Conservation (phyloP, 495 filamentous ascomycete genomes). For the Glutinoglossum americanum region DNA sequence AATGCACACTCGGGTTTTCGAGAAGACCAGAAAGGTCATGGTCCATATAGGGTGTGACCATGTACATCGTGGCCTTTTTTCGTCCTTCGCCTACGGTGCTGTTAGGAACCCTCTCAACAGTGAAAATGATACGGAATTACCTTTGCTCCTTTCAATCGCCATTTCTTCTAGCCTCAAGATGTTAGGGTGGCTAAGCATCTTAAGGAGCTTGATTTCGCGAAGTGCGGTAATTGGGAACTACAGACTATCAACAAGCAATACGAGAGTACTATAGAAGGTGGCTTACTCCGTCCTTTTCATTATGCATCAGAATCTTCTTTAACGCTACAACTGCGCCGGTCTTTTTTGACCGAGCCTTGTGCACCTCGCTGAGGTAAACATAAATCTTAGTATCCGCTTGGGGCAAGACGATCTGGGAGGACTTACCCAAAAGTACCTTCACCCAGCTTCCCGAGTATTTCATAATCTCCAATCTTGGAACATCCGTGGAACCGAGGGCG, state of each 20-base stretch:
- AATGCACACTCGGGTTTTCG: slow-evolving; percentile 75
- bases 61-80: slow-evolving; percentile 81
- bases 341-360: slow-evolving; percentile 62
- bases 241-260: slow-evolving; percentile 4
- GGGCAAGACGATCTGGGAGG: background rate
- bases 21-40: slow-evolving; percentile 91
- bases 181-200: slow-evolving; percentile 79
- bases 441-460: slow-evolving; percentile 75
- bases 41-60: slow-evolving; percentile 98
- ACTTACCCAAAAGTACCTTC: slow-evolving; percentile 90
- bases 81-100: slow-evolving; percentile 34
- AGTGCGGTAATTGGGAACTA: slow-evolving; percentile 60
- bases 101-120: background rate
- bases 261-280: background rate
- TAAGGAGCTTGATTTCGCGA: slow-evolving; percentile 86
- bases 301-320: slow-evolving; percentile 88
- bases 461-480: slow-evolving; percentile 72
- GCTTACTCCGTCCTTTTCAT: slow-evolving; percentile 61
- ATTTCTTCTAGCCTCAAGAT: slow-evolving; percentile 80
- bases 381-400: slow-evolving; percentile 5
- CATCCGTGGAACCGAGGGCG: slow-evolving; percentile 52
- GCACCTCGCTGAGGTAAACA: slow-evolving; percentile 47
- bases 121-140: slow-evolving; percentile 12
- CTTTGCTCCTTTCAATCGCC: slow-evolving; percentile 67
- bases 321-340: slow-evolving; percentile 57